These are phyloP conservation scores for Saccharomycopsis babjevae DNA, from an alignment of 805 yeast species.

Conservation along the genomic window DNA sequence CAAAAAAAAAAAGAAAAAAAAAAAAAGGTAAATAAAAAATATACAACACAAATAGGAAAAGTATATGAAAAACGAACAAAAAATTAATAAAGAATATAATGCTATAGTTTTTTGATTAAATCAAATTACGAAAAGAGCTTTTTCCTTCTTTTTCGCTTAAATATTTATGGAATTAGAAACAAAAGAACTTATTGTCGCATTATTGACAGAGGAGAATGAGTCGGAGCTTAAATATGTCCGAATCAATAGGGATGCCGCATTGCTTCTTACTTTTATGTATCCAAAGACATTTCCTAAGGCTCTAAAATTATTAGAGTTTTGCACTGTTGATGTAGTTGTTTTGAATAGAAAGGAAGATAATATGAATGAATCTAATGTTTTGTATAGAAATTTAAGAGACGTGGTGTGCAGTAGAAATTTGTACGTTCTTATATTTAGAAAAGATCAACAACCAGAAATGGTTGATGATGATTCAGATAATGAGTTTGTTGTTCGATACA, in stretches of 20 bases:
- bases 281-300: constrained; percentile 12
- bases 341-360: background rate
- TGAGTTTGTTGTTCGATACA: constrained; percentile 8
- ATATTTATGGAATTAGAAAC: background rate
- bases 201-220: background rate
- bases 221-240: background rate
- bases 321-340: background rate
- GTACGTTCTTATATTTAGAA: background rate
- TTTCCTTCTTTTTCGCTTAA: background rate
- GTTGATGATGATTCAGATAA: constrained; percentile 15
- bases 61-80: background rate
- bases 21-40: background rate
- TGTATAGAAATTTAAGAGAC: background rate
- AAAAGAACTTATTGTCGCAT: background rate
- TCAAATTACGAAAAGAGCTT: background rate
- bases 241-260: background rate
- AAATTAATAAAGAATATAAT: background rate
- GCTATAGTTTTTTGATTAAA: too few relatives aligned
- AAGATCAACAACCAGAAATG: background rate
- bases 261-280: background rate
- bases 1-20: background rate
- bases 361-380: background rate
- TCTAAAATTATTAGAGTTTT: constrained; percentile 8
- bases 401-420: background rate
- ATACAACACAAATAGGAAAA: too few relatives aligned